These are phyloP conservation scores for Cicer bijugum DNA, from an alignment of 306 rosid genomes.

Conservation along the genomic window DNA sequence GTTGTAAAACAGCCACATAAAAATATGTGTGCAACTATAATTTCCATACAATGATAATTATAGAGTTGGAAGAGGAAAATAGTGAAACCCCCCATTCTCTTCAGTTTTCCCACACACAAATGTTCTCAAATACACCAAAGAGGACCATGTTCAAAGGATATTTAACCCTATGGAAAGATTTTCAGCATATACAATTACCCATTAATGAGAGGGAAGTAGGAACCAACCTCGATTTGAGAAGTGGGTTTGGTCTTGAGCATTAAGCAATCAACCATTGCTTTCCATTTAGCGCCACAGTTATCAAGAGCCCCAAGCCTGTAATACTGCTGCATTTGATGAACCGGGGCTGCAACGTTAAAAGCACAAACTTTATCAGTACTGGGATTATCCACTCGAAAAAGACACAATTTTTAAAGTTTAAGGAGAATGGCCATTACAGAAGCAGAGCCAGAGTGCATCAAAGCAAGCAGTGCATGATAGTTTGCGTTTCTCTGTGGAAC, in stretches of 20 bases:
- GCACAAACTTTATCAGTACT: constrained; percentile 3
- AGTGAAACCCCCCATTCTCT: constrained; percentile 6
- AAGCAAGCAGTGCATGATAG: constrained; percentile 64
- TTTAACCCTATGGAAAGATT: neutral
- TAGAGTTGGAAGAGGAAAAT: no score
- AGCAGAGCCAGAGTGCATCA: constrained; percentile 89
- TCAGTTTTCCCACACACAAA: neutral
- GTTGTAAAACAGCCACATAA: neutral
- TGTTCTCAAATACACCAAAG: neutral
- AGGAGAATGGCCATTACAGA: constrained; percentile 52
- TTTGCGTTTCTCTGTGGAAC: constrained; percentile 38
- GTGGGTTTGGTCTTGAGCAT: constrained; percentile 70
- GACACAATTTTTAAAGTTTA: neutral
- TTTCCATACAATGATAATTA: neutral
- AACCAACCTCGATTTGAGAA: constrained; percentile 67
- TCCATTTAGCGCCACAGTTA: constrained; percentile 73
- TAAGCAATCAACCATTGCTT: constrained; percentile 65
- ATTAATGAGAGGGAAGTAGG: constrained; percentile 20
- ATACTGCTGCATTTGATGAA: constrained; percentile 91
- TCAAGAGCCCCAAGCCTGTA: constrained; percentile 81
- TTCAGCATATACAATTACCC: neutral
- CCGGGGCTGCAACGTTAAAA: constrained; percentile 69
- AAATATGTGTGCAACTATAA: neutral
- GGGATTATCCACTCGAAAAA: constrained; percentile 28
- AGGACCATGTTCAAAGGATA: neutral